phyloP scores from a whole-genome alignment of 805 yeast species.

The Candida tibetensis region DNA sequence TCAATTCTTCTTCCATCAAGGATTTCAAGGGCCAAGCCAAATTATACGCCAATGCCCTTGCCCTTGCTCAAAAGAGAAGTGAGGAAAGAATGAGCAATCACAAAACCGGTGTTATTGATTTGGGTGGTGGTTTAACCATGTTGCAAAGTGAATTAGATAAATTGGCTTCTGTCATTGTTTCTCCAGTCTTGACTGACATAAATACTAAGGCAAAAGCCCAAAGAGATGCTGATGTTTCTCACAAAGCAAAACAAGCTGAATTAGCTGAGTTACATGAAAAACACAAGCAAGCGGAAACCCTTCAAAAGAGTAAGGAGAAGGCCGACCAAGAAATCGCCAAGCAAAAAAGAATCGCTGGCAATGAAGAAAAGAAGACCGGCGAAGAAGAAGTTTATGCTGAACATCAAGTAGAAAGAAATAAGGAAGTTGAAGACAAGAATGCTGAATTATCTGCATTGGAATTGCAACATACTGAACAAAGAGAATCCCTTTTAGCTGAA shows the following conservation, averaged over 20 bases:
- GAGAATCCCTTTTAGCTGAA: slow-evolving; percentile 43
- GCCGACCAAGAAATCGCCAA: slow-evolving; percentile 36
- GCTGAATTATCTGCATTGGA: slow-evolving; percentile 35
- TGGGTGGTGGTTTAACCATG: slow-evolving; percentile 88
- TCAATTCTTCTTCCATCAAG: slow-evolving; percentile 23
- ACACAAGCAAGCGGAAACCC: slow-evolving; percentile 27
- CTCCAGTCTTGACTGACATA: slow-evolving; percentile 79
- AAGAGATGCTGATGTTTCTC: slow-evolving; percentile 47
- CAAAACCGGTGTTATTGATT: slow-evolving; percentile 56
- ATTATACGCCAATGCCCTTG: slow-evolving; percentile 69
- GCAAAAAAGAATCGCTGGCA: slow-evolving; percentile 28
- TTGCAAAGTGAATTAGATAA: slow-evolving; percentile 71
- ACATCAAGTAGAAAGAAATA: slow-evolving; percentile 29
- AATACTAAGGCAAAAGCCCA: slow-evolving; percentile 66
- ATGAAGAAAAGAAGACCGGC: slow-evolving; percentile 29
- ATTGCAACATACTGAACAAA: slow-evolving; percentile 37
- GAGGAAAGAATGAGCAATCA: slow-evolving; percentile 50
- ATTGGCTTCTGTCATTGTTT: slow-evolving; percentile 75
- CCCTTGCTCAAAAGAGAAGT: slow-evolving; percentile 68
- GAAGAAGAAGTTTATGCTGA: slow-evolving; percentile 29
- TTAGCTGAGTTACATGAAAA: slow-evolving; percentile 30
- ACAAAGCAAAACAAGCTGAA: slow-evolving; percentile 34
- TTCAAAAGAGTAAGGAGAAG: slow-evolving; percentile 32
- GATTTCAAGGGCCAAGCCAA: slow-evolving; percentile 47
- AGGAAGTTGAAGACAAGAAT: slow-evolving; percentile 27